Evolutionary conservation across 1,284 basidiomycete species (phyloP), one percentile per base, ranked within the genome.

Genomic region (Ustilago trichophora): DNA sequence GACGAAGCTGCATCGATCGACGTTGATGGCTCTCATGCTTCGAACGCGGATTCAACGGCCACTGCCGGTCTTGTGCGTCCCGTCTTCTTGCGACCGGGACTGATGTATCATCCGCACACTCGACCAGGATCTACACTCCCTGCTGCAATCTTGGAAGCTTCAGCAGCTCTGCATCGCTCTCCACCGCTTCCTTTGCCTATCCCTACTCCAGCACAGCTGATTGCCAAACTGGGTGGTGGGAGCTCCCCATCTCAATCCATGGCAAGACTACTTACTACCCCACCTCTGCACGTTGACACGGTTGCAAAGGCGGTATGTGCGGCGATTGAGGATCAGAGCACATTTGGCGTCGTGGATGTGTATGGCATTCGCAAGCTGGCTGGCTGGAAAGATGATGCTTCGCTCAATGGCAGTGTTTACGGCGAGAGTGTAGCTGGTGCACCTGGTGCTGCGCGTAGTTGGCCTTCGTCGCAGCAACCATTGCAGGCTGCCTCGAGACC

Each of bases 81-180:
- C 10, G 52, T 70, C 19, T 66, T 63, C 15, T 18, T 74, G 15
- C 59, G 62, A 10, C 72, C 57, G 91, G 94, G 94, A 64, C 85
- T 98, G 49, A 92, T 98, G 80, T 98, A 98, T 83, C 93, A 98
- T 78, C 91, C 95, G 6, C 93, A 97, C 82, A 86, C 89, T 62
- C 88, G 93, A 29, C 95, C 96, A 7, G 81, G 93, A 40, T 90
- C 91, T 3, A 91, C 93, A 13, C 89, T 93, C 26, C 86, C 91
- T 32, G 93, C 95, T 0, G 90, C 91, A 3, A 80, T 93, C 44
- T 85, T 97, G 42, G 91, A 93, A 77, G 83, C 94, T 10, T 76
- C 76, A 15, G 54, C 68, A 24, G 60, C 67, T 6, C 33, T 78
- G 12, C 79, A 81, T 54, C 48, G 50, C 13, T 40, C 60, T 29